Base-by-base conservation (phyloP, 2,329 filamentous ascomycete species). In the Ampelomyces quisqualis region DNA sequence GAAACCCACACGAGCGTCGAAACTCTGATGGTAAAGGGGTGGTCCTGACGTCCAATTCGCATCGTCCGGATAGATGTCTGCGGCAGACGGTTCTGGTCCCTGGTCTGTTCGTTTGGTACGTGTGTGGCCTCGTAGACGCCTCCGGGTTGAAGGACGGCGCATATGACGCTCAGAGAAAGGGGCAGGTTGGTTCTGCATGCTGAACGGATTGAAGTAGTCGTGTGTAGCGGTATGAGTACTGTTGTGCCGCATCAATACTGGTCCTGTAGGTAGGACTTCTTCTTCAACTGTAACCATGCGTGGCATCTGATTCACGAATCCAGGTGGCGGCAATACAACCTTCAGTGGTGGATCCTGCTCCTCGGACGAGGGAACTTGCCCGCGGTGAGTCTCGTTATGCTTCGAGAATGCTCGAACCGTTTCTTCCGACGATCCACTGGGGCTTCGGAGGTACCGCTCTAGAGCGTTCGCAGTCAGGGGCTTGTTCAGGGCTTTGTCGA, bases 11-110 rank as follows among this genome's bases (percentile, higher is more conserved):
- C 6, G 21, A 23, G 21, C 21, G 10, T 6, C 21, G n/a, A 8
- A 23, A 14, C 27, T 29, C 26, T 35, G 34, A 26, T 9, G 20
- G 20, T 29, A 36, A 11, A 23, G 29, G 14, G 30, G 30, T 3
- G 27, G 33, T 2, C 30, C 20, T 2, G 41, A 34, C 9, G 27
- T 31, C 41, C 43, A 53, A 20, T 40, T 30, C 2, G 57, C 55
- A 39, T 65, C 61, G 10, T 62, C 60, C 6, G 62, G 62, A 26
- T 62, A 65, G 35, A 63, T 59, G 28, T 65, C 62, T 3, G 62
- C 62, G 3, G 32, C 28, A 10, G 62, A 65, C 4, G 62, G 55
- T 40, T 53, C 44, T 4, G 62, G 62, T 1, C 62, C 62, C 44
- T 65, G 60, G 40, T 64, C 60, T 5, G 41, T 43, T 7, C 60